phyloP scores from a whole-genome alignment of 805 yeast species.

The Cyberlindnera euphorbiae region DNA sequence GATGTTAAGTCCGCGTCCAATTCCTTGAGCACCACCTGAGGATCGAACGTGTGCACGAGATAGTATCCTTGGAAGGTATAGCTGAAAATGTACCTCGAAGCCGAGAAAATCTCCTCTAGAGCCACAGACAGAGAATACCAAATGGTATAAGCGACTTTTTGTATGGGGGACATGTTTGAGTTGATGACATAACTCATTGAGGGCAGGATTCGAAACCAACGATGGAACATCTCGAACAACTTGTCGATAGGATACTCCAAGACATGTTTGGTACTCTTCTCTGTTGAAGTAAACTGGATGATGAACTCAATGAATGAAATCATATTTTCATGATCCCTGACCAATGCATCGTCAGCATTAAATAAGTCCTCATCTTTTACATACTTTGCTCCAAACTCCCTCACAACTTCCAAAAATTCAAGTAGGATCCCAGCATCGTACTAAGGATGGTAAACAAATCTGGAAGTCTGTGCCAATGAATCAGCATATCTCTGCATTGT shows the following conservation, averaged over 20 bases:
- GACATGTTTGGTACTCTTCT: slow-evolving; percentile 10
- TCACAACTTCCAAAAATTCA: slow-evolving; percentile 16
- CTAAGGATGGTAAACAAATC: slow-evolving; percentile 19
- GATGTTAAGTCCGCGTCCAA: slow-evolving; percentile 8
- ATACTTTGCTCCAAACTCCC: slow-evolving; percentile 17
- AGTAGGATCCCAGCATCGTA: slow-evolving; percentile 15
- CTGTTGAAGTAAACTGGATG: slow-evolving; percentile 8
- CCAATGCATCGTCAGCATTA: slow-evolving; percentile 7
- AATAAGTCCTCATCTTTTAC: slow-evolving; percentile 7
- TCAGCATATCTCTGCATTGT: slow-evolving; percentile 16
- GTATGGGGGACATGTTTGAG: slow-evolving; percentile 4
- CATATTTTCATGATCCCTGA: slow-evolving; percentile 6
- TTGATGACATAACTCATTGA: slow-evolving; percentile 15
- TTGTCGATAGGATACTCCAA: slow-evolving; percentile 19
- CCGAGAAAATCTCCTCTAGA: slow-evolving; percentile 15
- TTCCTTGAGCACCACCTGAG: slow-evolving; percentile 5
- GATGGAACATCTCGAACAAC: slow-evolving; percentile 11
- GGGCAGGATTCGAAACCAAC: slow-evolving; percentile 18
- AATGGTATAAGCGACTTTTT: slow-evolving; percentile 16
- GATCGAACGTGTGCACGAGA: slow-evolving; percentile 8
- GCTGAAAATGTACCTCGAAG: slow-evolving; percentile 19
- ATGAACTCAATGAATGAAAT: slow-evolving; percentile 7
- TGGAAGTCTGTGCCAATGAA: slow-evolving; percentile 17
- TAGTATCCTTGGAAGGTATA: slow-evolving; percentile 20
- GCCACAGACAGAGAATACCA: slow-evolving; percentile 16